phyloP scores from a whole-genome alignment of 2,329 filamentous ascomycete genomes.

The Colletotrichum spinosum region DNA sequence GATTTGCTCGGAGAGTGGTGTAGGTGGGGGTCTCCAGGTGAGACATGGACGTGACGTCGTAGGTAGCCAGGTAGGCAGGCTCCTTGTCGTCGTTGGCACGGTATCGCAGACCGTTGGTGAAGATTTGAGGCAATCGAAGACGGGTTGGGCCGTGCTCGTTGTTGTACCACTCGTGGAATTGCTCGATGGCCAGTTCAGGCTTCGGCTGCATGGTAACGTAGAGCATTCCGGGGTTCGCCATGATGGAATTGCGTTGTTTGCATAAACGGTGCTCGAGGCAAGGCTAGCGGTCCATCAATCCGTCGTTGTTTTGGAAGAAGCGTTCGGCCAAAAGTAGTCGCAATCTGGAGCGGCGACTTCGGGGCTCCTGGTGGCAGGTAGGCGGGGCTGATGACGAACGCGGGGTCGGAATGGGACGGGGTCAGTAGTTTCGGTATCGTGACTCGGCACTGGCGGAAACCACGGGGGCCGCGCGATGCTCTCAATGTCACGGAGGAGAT shows the following conservation, averaged over 20 bases:
- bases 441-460: constrained; percentile 17
- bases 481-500: no score
- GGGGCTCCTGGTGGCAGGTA: constrained; percentile 6
- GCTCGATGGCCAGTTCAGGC: constrained; percentile 70
- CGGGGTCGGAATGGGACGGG: constrained; percentile 26
- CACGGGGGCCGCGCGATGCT: no score
- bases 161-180: constrained; percentile 95
- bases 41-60: constrained; percentile 82
- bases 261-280: background rate
- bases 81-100: constrained; percentile 70
- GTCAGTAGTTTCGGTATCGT: constrained; percentile 25
- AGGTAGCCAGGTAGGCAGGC: constrained; percentile 82
- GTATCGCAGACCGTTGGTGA: constrained; percentile 83
- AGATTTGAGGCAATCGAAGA: constrained; percentile 79
- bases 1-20: constrained; percentile 69
- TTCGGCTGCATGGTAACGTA: constrained; percentile 89
- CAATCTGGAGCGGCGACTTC: constrained; percentile 8
- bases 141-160: constrained; percentile 90
- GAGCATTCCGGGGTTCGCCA: constrained; percentile 73
- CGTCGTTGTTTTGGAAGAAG: background rate
- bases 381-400: constrained; percentile 31
- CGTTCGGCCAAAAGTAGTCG: background rate
- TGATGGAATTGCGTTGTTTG: constrained; percentile 29
- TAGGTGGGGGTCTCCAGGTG: constrained; percentile 79
- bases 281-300: background rate